Base-by-base conservation (phyloP, 1,284 basidiomycete species). In the Trametes pubescens region DNA sequence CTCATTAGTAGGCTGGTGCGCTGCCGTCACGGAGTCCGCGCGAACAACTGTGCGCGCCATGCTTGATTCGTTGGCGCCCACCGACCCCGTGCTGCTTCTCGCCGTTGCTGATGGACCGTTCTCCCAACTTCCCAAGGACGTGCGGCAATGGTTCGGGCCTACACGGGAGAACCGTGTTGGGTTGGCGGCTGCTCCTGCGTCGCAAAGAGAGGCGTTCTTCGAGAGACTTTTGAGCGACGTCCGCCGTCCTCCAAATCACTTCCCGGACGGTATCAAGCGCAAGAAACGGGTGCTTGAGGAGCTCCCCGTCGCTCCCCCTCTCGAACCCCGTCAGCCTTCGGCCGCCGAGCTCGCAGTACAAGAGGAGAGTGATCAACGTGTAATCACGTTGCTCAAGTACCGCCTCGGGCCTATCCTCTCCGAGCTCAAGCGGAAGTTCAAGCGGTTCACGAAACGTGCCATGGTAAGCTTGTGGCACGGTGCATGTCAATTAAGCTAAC, bases 341-440 rank as follows among this genome's bases (percentile, higher is more conserved):
- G 88, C 87, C 4, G 90, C 90, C 0, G 97, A 99, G 77, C 77
- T 99, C 40, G 90, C 92, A 2, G 75, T 91, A 56, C 95, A 98
- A 74, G 85, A 87, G 61, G 94, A 96, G 74, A 91, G 84, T 66
- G 97, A 99, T 73, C 84, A 88, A 65, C 84, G 86, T 57, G 82
- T 91, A 34, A 84, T 96, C 54, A 93, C 96, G 57, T 80, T 97
- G 71, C 82, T 99, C 72, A 94, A 94, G 75, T 94, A 90, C 74
- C 86, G 94, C 11, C 84, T 99, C 7, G 92, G 94, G 0, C 93
- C 94, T 0, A 91, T 99, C 54, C 79, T 99, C 44, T 86, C 86
- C 2, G 96, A 99, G 76, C 81, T 99, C 69, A 95, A 95, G 80
- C 88, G 95, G 75, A 96, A 97, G 79, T 97, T 93, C 79, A 95